Evolutionary conservation across 306 rosid genomes (phyloP).

Genomic region (Pyrus betulifolia): DNA sequence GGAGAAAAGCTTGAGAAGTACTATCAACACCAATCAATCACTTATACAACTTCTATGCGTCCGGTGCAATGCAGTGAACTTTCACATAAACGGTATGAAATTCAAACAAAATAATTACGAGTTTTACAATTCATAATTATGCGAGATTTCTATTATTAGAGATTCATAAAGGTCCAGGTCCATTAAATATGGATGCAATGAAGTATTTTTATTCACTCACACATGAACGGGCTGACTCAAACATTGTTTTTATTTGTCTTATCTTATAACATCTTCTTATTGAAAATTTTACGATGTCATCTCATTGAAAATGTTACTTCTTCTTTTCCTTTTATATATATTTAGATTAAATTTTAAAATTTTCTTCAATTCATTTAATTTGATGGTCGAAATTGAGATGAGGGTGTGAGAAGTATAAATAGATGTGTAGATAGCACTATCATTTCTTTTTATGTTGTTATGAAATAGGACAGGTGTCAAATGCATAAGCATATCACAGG

Average conservation of each 20-base stretch:
- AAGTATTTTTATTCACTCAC: too few relatives aligned
- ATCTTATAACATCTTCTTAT: too few relatives aligned
- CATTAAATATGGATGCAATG: not conserved
- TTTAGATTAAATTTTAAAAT: not conserved
- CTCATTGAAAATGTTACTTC: not conserved
- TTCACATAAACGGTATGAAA: not conserved
- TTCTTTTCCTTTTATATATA: not conserved
- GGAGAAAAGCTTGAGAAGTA: not conserved
- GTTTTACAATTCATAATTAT: not conserved
- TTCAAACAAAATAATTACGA: not conserved
- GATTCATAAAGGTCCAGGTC: not conserved
- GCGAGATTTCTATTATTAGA: not conserved
- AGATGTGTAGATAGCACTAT: rapidly evolving
- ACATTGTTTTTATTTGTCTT: not conserved
- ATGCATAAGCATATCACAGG: too few relatives aligned
- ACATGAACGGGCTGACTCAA: too few relatives aligned
- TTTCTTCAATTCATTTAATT: not conserved
- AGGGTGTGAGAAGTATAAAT: too few relatives aligned
- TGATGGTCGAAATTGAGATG: rapidly evolving
- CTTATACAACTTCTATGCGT: not conserved
- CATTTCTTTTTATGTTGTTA: too few relatives aligned
- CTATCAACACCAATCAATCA: not conserved
- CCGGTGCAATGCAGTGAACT: not conserved
- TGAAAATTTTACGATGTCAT: not conserved
- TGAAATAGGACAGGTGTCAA: too few relatives aligned